Base-by-base conservation (phyloP, 768 basidiomycete species). In the Neoboletus magnificus region DNA sequence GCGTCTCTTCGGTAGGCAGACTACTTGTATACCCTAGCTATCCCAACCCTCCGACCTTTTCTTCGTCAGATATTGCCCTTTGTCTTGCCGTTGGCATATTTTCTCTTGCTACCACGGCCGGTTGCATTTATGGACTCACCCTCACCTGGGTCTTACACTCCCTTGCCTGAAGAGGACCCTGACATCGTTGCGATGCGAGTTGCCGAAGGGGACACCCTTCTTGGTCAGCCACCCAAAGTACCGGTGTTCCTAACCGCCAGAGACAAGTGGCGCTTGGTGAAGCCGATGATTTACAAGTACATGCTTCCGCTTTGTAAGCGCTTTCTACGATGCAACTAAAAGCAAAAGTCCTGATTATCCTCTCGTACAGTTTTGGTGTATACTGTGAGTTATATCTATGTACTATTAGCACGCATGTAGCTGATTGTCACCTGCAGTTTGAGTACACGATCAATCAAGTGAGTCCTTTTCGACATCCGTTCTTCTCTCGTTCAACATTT, bases 371-470 rank as follows among this genome's bases (percentile, higher is more conserved):
- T 87, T 39, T 82, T 80, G 55, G 81, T 87, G 2, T 87, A 86
- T 58, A 74, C 79, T 41, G 85, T 87, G 52, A 66, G 84, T 73
- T 37, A 55, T 43, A 6, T 48, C 15, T 50, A 11, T 18, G 50
- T 42, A n/a, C 36, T 11, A 20, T 32, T 22, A 1, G 9, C 9
- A 1, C 15, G 27, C 29, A 3, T n/a, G 37, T 42, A 15, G 2
- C 39, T 55, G 33, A 63, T 18, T 42, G 32, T 30, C 47, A 53
- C 55, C 69, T 35, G 77, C 79, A 92, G 90, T 85, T 93, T 50
- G 93, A 95, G 69, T 95, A 94, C 66, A 92, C 88, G 2, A 95
- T 95, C 61, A 95, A 95, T 66, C 90, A 92, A 73, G 88, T 83
- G 56, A 23, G 73, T 48, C 3, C n/a, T 43, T 18, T 23, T 8